Conservation (phyloP, 2,329 filamentous ascomycete species). For the Chaetomiaceae sp. region DNA sequence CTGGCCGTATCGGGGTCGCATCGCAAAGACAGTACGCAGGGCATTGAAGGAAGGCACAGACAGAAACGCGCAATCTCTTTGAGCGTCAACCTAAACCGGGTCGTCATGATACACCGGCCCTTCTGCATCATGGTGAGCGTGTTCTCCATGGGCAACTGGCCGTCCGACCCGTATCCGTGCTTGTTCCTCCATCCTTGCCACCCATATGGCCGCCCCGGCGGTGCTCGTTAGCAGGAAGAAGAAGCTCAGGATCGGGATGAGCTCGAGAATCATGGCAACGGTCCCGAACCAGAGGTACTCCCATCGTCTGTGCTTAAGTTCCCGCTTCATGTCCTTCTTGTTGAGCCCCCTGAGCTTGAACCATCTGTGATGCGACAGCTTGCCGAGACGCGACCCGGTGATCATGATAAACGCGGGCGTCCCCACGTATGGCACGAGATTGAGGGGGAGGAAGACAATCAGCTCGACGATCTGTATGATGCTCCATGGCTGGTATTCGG, state of each 20-base stretch:
- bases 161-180: constrained; percentile 20
- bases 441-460: constrained; percentile 72
- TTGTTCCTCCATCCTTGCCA: constrained; percentile 62
- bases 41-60: no score
- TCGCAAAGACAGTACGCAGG: no score
- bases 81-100: constrained; percentile 10
- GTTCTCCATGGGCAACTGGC: constrained; percentile 17
- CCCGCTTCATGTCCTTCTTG: constrained; percentile 67
- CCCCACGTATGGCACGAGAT: constrained; percentile 79
- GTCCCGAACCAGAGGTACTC: constrained; percentile 94
- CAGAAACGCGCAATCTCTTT: no score
- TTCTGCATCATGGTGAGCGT: constrained; percentile 12
- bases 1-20: no score
- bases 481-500: constrained; percentile 83
- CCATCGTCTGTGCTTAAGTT: constrained; percentile 63
- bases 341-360: constrained; percentile 73
- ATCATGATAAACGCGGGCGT: constrained; percentile 81
- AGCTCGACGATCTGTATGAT: constrained; percentile 87
- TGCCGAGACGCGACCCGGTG: constrained; percentile 81
- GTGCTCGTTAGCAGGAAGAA: constrained; percentile 88
- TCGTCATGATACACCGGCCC: constrained; percentile 24
- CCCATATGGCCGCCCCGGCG: constrained; percentile 82
- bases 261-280: constrained; percentile 74
- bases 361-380: constrained; percentile 86
- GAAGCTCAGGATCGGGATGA: constrained; percentile 89